Evolutionary conservation across 257 asterid genomes (phyloP).

Genomic region (Lycium barbarum): DNA sequence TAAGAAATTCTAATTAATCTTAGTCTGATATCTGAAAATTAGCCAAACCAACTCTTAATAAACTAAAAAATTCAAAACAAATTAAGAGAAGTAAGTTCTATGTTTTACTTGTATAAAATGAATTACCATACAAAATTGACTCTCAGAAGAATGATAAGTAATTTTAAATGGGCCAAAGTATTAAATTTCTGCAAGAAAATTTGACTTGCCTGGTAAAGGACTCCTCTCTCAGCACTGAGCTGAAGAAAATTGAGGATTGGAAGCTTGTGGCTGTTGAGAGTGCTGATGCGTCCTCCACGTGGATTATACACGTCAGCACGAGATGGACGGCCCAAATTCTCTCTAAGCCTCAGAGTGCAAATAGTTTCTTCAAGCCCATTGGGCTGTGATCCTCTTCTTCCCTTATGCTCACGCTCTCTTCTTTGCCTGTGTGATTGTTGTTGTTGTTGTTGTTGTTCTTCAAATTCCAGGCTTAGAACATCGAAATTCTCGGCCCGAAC

Average conservation of each 20-base stretch:
- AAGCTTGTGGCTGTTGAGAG: constrained; percentile 58
- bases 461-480: constrained; percentile 43
- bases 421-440: neutral
- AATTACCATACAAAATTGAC: no score
- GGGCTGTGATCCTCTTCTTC: constrained; percentile 5
- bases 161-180: neutral
- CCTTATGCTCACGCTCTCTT: neutral
- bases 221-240: constrained; percentile 63
- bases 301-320: constrained; percentile 63
- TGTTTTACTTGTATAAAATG: neutral
- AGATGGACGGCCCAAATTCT: constrained; percentile 51
- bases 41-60: neutral
- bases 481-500: constrained; percentile 49
- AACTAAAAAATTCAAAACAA: neutral
- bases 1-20: neutral
- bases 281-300: constrained; percentile 60
- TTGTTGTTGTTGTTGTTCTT: constrained; percentile 34
- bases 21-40: no score
- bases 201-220: constrained; percentile 58
- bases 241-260: constrained; percentile 56
- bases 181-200: neutral
- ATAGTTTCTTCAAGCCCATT: constrained; percentile 66
- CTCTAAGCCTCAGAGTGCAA: constrained; percentile 50
- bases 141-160: no score
- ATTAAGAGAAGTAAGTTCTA: neutral